Percentiles rank a stretch among this genome's conserved stretches.
Evolutionary conservation across 1,139 yeast genomes (phyloP).

Genomic region (Suhomyces taliae): DNA sequence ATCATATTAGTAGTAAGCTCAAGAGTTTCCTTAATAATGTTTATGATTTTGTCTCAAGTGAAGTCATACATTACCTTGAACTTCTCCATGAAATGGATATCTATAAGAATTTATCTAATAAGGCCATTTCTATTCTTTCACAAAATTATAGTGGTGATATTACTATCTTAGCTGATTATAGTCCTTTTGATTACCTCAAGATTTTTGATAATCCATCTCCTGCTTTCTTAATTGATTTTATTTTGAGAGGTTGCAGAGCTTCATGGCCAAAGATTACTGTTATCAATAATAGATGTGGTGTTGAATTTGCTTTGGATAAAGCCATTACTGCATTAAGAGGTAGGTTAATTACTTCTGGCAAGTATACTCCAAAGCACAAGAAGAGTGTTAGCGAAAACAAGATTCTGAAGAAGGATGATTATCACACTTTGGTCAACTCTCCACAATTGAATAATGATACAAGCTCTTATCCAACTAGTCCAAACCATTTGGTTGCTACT

Average conservation of each 20-base stretch:
- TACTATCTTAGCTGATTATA: constrained; percentile 80
- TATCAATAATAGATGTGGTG: constrained; percentile 83
- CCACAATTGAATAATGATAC: constrained; percentile 22
- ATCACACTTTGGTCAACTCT: constrained; percentile 25
- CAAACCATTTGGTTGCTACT: background rate
- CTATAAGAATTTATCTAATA: constrained; percentile 68
- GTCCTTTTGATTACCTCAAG: constrained; percentile 56
- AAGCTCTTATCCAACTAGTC: constrained; percentile 3
- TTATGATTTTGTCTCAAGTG: constrained; percentile 65
- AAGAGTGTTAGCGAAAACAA: constrained; percentile 7
- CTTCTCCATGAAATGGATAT: constrained; percentile 75
- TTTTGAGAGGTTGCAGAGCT: constrained; percentile 82
- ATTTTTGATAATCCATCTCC: constrained; percentile 79
- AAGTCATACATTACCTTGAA: constrained; percentile 74
- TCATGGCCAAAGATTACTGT: constrained; percentile 91
- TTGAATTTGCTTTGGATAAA: constrained; percentile 82
- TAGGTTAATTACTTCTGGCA: constrained; percentile 50
- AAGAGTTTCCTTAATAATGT: constrained; percentile 55
- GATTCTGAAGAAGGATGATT: background rate
- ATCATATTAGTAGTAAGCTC: constrained; percentile 55
- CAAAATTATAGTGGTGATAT: constrained; percentile 94
- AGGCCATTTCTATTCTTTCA: constrained; percentile 69
- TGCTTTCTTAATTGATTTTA: constrained; percentile 67
- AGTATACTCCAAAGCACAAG: constrained; percentile 20
- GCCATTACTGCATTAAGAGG: constrained; percentile 71